Evolutionary conservation across 306 rosid genomes (phyloP), one percentile per base, ranked within the genome.

Genomic region (Calophaca sinica): DNA sequence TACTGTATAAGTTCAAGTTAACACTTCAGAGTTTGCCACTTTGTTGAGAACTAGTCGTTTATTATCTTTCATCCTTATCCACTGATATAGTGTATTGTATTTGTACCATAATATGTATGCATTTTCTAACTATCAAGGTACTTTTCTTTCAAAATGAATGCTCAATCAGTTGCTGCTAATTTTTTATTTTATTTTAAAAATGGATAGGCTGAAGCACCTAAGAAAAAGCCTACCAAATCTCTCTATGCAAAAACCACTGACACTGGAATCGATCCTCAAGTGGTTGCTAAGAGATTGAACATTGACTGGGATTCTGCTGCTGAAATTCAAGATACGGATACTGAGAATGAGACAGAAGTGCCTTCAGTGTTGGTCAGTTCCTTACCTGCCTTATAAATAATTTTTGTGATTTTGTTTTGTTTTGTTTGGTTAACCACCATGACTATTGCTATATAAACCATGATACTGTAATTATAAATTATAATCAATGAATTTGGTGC

Each of bases 291-390:
- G 85, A 88, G 88, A 75, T 82, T 94, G 70, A 90, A 92, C 9
- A 36, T 78, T 28, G 99, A 94, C 75, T 94, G 99, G 99, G 97
- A 94, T 87, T 77, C 96, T 59, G 99, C 96, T 20, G 97, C 99
- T 60, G 97, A 94, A 78, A 79, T 92, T 69, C 96, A 89, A 42
- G 97, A 89, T 51, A 46, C 73, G 26, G 81, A 77, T 68, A 79
- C 1, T 15, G 85, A 71, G 8, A 86, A 87, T 61, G 93, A 90
- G n/a, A 12, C 82, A 1, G 93, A 92, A 71, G 97, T 94, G 53
- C 96, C 99, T 42, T n/a, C 96, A 0, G 89, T 36, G 3, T 72
- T 94, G 97, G 99, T 94, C 74, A 79, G 97, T 86, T 80, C 76
- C 82, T 78, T 74, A 75, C 64, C 59, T 74, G 39, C 61, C 70